phyloP scores from a whole-genome alignment of 306 rosid genomes.

The Glycine latifolia region DNA sequence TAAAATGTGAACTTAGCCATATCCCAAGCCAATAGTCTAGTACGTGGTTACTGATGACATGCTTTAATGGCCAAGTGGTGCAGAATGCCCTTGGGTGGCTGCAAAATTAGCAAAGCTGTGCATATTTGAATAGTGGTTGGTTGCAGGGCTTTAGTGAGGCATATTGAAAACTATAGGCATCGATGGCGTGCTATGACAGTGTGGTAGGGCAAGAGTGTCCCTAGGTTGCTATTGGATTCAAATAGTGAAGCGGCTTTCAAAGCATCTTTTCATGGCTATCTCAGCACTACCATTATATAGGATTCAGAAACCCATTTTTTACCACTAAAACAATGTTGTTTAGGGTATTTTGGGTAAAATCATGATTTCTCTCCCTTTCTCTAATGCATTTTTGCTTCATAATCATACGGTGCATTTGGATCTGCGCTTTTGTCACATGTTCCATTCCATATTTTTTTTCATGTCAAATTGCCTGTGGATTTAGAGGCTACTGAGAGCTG shows the following conservation, averaged over 20 bases:
- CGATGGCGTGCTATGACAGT: neutral
- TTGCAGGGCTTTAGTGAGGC: neutral
- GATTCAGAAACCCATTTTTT: neutral
- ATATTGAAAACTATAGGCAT: neutral
- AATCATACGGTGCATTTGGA: too few relatives aligned
- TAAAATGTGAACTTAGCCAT: neutral
- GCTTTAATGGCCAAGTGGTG: neutral
- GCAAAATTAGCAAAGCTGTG: neutral
- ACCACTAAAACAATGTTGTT: neutral
- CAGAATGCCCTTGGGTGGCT: neutral
- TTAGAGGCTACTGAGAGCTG: too few relatives aligned
- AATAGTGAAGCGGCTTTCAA: neutral
- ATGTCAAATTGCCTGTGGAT: too few relatives aligned
- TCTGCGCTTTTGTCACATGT: too few relatives aligned
- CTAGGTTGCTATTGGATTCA: neutral
- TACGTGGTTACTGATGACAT: neutral
- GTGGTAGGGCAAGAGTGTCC: neutral
- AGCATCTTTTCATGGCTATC: neutral
- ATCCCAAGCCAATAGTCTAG: neutral
- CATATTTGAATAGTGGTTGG: neutral
- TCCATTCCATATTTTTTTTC: too few relatives aligned
- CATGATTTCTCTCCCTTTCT: neutral
- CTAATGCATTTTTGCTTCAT: neutral
- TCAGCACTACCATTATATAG: neutral
- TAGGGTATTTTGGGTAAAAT: neutral